Base-by-base conservation (phyloP, 345 rosid species). In the Viola odorata region DNA sequence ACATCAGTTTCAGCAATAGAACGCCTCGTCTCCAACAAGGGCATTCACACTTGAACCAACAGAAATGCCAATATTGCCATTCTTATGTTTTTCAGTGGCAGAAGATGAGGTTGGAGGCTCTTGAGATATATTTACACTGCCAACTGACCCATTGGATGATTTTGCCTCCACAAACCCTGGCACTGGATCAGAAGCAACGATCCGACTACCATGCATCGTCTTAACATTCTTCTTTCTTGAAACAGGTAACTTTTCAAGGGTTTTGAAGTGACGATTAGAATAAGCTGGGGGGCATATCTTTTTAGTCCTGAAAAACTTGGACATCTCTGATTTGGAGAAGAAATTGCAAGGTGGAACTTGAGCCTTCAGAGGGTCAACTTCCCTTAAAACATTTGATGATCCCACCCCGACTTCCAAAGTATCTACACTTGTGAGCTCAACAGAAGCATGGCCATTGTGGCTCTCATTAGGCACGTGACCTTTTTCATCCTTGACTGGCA, bases 261-360 rank as follows among this genome's bases (percentile, higher is more conserved):
- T 78, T 72, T 74, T 83, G 40, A 50, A 50, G 64, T 60, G 85
- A 73, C 61, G 54, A 66, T 62, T 71, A 64, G 74, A 77, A 80
- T 82, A 84, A 17, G 67, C 63, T 39, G 84, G 71, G 66, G 87
- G 96, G 61, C 78, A 80, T 55, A 84, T 58, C 53, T 70, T 78
- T 78, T 72, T 84, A 65, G 72, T 77, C 67, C 48, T 79, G 54
- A 92, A 73, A 73, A 87, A 92, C 45, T 64, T 69, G 32, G 97
- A 83, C 96, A 92, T 92, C 71, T 81, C 98, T 63, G 76, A 77
- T 74, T 80, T 88, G 44, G 96, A 92, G 80, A 92, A 87, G 54
- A 89, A 72, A 70, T 89, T 76, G 45, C 72, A 63, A 55, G 90
- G 90, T 75, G 98, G 98, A 73, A 82, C 51, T 78, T 92, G 98